Evolutionary conservation across 2,329 filamentous ascomycete species (phyloP).

Genomic region (Didymella pinodella): DNA sequence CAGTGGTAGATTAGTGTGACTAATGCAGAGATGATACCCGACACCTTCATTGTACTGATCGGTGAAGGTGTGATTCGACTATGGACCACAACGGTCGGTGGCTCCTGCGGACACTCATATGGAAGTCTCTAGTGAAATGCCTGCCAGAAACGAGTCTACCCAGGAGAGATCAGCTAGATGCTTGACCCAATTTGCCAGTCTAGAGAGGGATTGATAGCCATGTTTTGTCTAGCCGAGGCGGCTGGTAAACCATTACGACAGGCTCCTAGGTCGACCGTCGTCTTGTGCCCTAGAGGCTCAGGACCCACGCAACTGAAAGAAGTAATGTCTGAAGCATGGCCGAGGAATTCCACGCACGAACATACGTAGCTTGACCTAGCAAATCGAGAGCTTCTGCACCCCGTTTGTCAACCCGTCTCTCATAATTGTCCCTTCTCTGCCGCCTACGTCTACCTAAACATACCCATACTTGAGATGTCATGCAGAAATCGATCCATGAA

Average conservation of each 20-base stretch:
- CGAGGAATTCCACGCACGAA: background rate
- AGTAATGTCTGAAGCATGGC: background rate
- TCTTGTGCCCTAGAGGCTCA: background rate
- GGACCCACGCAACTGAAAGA: background rate
- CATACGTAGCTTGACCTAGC: background rate
- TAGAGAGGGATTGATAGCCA: background rate
- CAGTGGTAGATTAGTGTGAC: background rate
- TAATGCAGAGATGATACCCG: conserved; percentile 3
- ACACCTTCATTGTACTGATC: conserved; percentile 20
- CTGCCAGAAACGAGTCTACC: too few species aligned
- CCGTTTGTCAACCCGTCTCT: background rate
- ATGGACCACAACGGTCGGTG: background rate
- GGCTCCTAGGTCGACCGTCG: conserved; percentile 2
- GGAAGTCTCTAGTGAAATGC: background rate
- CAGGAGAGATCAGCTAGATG: background rate
- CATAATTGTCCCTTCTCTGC: background rate
- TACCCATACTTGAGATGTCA: background rate
- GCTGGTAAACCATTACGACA: background rate
- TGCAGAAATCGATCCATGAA: background rate
- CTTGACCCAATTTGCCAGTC: background rate
- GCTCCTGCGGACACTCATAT: conserved; percentile 7
- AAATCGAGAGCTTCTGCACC: background rate
- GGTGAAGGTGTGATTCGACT: background rate
- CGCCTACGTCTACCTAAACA: background rate
- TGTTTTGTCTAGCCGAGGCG: background rate